Percentiles rank a stretch among this genome's conserved stretches.
Conservation (phyloP, 78 protist species). For the Protostelium mycophagum region DNA sequence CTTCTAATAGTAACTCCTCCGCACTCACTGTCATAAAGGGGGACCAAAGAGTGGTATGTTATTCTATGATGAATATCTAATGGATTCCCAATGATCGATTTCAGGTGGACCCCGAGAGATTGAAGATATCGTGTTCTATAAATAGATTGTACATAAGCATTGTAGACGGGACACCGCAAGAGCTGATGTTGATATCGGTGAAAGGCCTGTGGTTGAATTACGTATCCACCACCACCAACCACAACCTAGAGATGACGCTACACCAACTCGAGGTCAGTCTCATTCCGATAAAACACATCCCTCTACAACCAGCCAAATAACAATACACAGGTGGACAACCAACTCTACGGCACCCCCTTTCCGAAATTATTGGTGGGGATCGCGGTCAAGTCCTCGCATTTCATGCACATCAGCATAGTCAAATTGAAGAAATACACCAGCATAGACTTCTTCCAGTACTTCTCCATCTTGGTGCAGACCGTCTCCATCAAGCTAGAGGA, state of each 20-base stretch:
- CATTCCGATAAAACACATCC: too few relatives aligned
- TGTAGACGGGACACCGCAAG: background rate
- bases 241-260: background rate
- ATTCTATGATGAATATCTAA: too few relatives aligned
- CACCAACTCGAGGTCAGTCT: background rate
- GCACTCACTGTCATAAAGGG: too few relatives aligned
- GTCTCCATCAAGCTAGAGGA: conserved; percentile 54
- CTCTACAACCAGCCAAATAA: too few relatives aligned
- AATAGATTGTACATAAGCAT: background rate
- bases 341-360: conserved; percentile 46
- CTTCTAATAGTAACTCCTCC: too few relatives aligned
- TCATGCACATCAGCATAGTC: conserved; percentile 29
- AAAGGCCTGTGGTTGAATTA: background rate
- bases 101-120: background rate
- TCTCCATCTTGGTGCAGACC: conserved; percentile 48
- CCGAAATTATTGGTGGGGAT: conserved; percentile 13
- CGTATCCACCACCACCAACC: background rate
- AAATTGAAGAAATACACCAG: conserved; percentile 29
- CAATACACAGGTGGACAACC: conserved; percentile 57
- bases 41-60: too few relatives aligned
- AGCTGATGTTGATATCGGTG: background rate
- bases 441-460: conserved; percentile 57
- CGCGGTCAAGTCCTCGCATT: background rate
- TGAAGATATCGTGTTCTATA: background rate
- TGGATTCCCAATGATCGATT: too few relatives aligned